Base-by-base conservation (phyloP, 768 basidiomycete species). In the Chalciporus chontae region DNA sequence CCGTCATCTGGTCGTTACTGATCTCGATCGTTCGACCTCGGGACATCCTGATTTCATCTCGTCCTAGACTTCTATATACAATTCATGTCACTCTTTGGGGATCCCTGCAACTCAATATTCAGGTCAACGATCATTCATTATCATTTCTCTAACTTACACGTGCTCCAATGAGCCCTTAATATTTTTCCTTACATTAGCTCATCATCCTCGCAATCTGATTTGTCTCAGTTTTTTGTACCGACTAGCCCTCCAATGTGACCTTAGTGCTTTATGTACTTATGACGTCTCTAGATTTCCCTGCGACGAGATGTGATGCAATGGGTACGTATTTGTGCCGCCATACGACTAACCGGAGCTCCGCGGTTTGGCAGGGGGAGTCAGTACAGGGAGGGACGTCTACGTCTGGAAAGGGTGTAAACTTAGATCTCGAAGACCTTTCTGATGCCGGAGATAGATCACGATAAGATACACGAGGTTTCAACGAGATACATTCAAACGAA, bases 1-100 rank as follows among this genome's bases (percentile, higher is more conserved):
- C 55, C 71, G 52, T 60, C 72, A 61, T 69, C 65, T 51, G 45
- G 73, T 62, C 69, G 72, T 58, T 74, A 73, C 59, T 79, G 69
- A 77, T 70, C 64, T 66, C 68, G 58, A 67, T 63, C 64, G 50
- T 48, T 57, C 45, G 51, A 45, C 34, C 42, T 41, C 37, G 49
- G 32, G 41, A 18, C 56, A 67, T 62, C 57, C 62, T 64, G 62
- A 62, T 67, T 69, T 66, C 68, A 69, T 69, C 59, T 59, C 51
- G 61, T 52, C 11, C 55, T 68, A 58, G 64, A 67, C 66, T 68
- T 43, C 63, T 59, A 56, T 57, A 66, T 56, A 67, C 60, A 57
- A 57, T 55, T 61, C 63, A 63, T 66, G 65, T 67, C 67, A 61
- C 50, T 61, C 63, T 59, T 61, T 67, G 61, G 56, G n/a, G 52